Evolutionary conservation across 1,284 basidiomycete genomes (phyloP).

Genomic region (Boletus hoseneyae): DNA sequence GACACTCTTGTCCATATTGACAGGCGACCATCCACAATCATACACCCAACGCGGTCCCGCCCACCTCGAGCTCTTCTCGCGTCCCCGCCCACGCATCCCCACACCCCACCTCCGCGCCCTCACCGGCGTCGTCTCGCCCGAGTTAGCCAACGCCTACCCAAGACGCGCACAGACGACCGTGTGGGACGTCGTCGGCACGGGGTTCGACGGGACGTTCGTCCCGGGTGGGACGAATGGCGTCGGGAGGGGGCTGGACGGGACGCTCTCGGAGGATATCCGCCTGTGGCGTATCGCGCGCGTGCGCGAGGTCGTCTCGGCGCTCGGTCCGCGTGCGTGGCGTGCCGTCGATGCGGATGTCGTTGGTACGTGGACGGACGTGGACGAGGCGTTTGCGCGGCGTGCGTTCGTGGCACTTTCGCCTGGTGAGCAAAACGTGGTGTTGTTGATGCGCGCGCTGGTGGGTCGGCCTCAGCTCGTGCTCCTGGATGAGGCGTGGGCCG

Average conservation of each 20-base stretch:
- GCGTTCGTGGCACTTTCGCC: conserved; percentile 61
- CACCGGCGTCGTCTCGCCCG: conserved; percentile 85
- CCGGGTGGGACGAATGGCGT: conserved; percentile 46
- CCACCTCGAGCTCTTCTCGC: conserved; percentile 70
- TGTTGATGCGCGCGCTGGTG: conserved; percentile 85
- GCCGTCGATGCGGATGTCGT: not conserved
- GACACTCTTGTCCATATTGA: conserved; percentile 87
- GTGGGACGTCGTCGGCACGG: conserved; percentile 78
- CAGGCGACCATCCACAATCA: conserved; percentile 94
- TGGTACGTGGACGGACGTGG: conserved; percentile 14
- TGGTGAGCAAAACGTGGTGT: conserved; percentile 74
- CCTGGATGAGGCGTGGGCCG: conserved; percentile 88
- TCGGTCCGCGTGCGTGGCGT: conserved; percentile 57
- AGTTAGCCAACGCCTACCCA: conserved; percentile 90
- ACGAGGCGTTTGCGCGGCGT: conserved; percentile 41
- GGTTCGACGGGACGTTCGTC: conserved; percentile 81
- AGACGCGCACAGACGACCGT: conserved; percentile 67
- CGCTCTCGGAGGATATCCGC: conserved; percentile 34
- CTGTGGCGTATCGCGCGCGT: conserved; percentile 45
- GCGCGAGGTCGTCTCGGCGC: conserved; percentile 57
- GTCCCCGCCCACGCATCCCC: conserved; percentile 61
- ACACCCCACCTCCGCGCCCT: conserved; percentile 52
- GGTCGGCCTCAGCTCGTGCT: conserved; percentile 67
- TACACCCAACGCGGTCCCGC: conserved; percentile 68
- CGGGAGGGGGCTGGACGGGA: conserved; percentile 38